Evolutionary conservation across 2,329 filamentous ascomycete species (phyloP).

Genomic region (Aspergillus unguis): DNA sequence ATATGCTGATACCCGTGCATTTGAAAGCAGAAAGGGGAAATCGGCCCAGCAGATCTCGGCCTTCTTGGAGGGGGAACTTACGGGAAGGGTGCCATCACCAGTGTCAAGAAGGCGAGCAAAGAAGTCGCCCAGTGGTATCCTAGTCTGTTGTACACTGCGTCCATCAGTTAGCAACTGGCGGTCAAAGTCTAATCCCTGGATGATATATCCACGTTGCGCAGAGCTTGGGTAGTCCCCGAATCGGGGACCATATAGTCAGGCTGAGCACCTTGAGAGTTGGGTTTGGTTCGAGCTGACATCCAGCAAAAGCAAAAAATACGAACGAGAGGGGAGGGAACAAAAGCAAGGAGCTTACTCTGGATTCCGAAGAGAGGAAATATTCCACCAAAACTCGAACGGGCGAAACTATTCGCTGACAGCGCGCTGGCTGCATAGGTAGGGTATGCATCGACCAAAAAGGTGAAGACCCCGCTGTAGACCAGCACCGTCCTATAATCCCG

Average conservation of each 20-base stretch:
- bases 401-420: conserved; percentile 78
- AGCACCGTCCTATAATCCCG: conserved; percentile 61
- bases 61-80: conserved; percentile 27
- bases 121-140: conserved; percentile 48
- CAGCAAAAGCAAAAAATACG: background rate
- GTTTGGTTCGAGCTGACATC: background rate
- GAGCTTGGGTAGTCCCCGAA: conserved; percentile 3
- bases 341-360: conserved; percentile 42
- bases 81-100: conserved; percentile 47
- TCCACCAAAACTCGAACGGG: conserved; percentile 74
- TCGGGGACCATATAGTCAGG: conserved; percentile 7
- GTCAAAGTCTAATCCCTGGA: conserved; percentile 7
- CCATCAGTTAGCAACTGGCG: conserved; percentile 21
- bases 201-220: conserved; percentile 7
- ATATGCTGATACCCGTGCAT: conserved; percentile 3
- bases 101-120: conserved; percentile 43
- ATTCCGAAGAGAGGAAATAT: conserved; percentile 72
- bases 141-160: conserved; percentile 46
- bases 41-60: conserved; percentile 2
- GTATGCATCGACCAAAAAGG: conserved; percentile 70
- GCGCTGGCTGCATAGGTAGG: conserved; percentile 54
- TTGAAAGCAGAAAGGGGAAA: background rate
- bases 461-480: conserved; percentile 80
- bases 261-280: background rate
- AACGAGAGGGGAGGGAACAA: conserved; percentile 2